phyloP scores from a whole-genome alignment of 176 grass and related monocot genomes.

The Hordeum vulgare region MorexV3_pseudomolecules_assembly NC_058518.1:76305257-76305756 shows the following conservation, averaged over 20 bases:
- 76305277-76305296: conserved; percentile 43
- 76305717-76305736: background rate
- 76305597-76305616: background rate
- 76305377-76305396: conserved; percentile 51
- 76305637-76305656: background rate
- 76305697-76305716: background rate
- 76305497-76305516: background rate
- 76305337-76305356: conserved; percentile 51
- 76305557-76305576: background rate
- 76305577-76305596: background rate
- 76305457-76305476: conserved; percentile 41
- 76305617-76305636: background rate
- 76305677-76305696: background rate
- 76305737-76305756: background rate
- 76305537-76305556: background rate
- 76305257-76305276: conserved; percentile 56
- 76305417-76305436: conserved; percentile 38
- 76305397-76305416: conserved; percentile 52
- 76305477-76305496: background rate
- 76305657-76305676: background rate
- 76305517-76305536: background rate
- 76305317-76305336: conserved; percentile 45
- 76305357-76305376: conserved; percentile 60
- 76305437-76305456: conserved; percentile 48
- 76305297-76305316: conserved; percentile 43